Evolutionary conservation across 345 rosid genomes (phyloP), one percentile per base, ranked within the genome.

Genomic region (Xanthoceras sorbifolium): DNA sequence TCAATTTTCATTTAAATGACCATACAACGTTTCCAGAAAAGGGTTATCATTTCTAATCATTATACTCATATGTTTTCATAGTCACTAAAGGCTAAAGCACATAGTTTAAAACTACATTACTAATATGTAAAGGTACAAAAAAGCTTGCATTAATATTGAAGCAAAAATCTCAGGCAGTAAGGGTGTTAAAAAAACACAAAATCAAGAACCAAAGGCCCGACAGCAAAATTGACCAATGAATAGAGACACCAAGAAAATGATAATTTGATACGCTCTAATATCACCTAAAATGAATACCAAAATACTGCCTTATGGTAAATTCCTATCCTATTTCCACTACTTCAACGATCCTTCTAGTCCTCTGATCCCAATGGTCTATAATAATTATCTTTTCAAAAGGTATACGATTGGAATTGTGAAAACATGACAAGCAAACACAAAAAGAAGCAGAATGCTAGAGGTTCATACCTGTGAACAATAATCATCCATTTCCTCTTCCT

Each of bases 401-500:
- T 40, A n/a, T 9, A 72, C 8, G 10, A 71, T 57, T 36, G 14
- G 46, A 6, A 34, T 64, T 9, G 25, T 20, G 3, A 44, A 73
- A 76, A 5, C 36, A 74, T 15, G 28, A 46, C 4, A 46, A 36
- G n/a, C 57, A 36, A 31, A 77, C 15, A 59, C 44, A 64, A 40
- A 3, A 61, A 68, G 20, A 79, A 76, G 32, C 17, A 62, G 65
- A 69, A 67, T 46, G 34, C 46, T 44, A 31, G 29, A 48, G 61
- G 64, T 64, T 22, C 89, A 80, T 85, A 93, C 99, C 93, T 93
- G 90, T 75, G 99, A 96, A 74, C 97, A 96, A 68, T 93, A 92
- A 84, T 96, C 98, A 82, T 96, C 98, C 86, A 96, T 90, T 77
- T 91, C 94, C 87, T 96, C 99, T 84, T 96, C 98, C 77, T 88